Evolutionary conservation across 345 rosid genomes (phyloP).

Genomic region (Citrus unshiu): DNA sequence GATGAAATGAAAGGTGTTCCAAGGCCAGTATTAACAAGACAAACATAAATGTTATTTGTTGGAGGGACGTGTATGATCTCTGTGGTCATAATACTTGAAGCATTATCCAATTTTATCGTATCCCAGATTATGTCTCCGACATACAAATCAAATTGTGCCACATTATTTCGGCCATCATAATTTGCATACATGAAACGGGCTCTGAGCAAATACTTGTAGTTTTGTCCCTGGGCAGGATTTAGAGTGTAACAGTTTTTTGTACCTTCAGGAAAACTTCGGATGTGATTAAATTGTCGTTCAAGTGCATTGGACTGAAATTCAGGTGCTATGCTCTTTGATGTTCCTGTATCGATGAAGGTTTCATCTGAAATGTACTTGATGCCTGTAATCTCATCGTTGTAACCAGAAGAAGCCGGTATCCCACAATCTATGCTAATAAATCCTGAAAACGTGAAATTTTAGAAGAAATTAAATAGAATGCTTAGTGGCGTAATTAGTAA

Average conservation of each 20-base stretch:
- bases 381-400: not conserved
- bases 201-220: slow-evolving; percentile 16
- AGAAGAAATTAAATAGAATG: not conserved
- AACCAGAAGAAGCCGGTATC: not conserved
- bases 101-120: not conserved
- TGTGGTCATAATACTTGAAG: not conserved
- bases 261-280: slow-evolving; percentile 20
- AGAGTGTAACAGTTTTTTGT: slow-evolving; percentile 21
- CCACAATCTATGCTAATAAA: slow-evolving; percentile 7
- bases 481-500: not conserved
- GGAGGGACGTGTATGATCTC: slow-evolving; percentile 18
- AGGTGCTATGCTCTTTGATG: not conserved
- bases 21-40: slow-evolving; percentile 13
- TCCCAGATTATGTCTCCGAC: slow-evolving; percentile 20
- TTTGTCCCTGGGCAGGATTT: not conserved
- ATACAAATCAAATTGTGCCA: slow-evolving; percentile 16
- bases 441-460: not conserved
- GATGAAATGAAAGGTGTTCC: slow-evolving; percentile 24
- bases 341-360: not conserved
- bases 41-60: not conserved
- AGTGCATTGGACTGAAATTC: not conserved
- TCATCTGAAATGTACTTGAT: not conserved
- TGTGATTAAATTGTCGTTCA: not conserved
- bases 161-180: slow-evolving; percentile 4
- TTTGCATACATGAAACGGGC: slow-evolving; percentile 14